Conservation (phyloP, 176 grass and related monocot genomes). For the Oryza glaberrima region DNA sequence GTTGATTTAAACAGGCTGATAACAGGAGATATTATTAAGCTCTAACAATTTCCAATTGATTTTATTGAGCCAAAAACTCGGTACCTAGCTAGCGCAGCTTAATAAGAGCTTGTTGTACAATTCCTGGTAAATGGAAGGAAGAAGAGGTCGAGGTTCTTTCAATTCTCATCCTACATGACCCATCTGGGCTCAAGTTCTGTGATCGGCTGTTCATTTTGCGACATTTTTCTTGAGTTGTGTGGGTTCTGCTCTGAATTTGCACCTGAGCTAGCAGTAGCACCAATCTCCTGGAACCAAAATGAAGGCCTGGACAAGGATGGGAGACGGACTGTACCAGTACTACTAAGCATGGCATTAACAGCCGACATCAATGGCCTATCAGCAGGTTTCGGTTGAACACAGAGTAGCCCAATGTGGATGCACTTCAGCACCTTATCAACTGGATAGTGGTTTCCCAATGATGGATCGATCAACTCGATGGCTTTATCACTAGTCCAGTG, state of each 20-base stretch:
- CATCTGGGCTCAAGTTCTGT: background rate
- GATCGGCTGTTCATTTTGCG: background rate
- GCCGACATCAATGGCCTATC: background rate
- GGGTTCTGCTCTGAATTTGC: background rate
- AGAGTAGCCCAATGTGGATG: background rate
- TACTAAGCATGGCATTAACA: background rate
- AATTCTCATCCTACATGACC: background rate
- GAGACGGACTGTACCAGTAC: background rate
- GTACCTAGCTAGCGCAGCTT: background rate
- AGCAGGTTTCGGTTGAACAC: background rate
- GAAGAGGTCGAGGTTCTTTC: background rate
- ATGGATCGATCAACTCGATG: constrained; percentile 5
- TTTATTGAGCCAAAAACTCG: background rate
- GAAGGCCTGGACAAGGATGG: background rate
- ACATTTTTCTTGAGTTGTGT: background rate
- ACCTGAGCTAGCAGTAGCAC: background rate
- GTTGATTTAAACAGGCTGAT: background rate
- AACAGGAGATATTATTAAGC: background rate
- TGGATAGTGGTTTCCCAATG: background rate
- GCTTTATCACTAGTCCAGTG: background rate
- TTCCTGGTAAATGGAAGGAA: background rate
- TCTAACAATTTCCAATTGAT: background rate
- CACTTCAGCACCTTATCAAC: background rate
- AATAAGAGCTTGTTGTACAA: background rate
- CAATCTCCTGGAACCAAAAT: background rate